phyloP scores from a whole-genome alignment of 1,284 basidiomycete genomes.

The Mycena citricolor region DNA sequence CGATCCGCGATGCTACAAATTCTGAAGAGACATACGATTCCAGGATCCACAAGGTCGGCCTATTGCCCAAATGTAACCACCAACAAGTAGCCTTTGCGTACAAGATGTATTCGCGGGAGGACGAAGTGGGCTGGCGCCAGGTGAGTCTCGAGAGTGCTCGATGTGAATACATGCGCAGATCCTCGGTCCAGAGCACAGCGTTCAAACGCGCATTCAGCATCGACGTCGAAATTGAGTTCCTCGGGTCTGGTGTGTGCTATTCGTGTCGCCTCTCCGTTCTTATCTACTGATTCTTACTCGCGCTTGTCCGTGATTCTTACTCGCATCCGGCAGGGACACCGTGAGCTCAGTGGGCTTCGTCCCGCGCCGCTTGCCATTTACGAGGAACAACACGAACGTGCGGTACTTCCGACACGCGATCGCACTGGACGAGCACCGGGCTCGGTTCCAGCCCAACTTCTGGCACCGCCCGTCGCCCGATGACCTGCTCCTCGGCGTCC shows the following conservation, averaged over 20 bases:
- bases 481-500: conserved; percentile 39
- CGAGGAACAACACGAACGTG: conserved; percentile 40
- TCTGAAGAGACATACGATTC: conserved; percentile 30
- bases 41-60: conserved; percentile 39
- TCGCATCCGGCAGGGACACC: conserved; percentile 39
- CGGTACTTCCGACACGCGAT: conserved; percentile 51
- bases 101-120: conserved; percentile 49
- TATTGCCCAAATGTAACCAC: conserved; percentile 48
- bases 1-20: background rate
- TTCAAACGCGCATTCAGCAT: conserved; percentile 54
- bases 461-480: conserved; percentile 37
- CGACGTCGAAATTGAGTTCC: conserved; percentile 44
- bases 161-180: background rate
- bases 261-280: background rate
- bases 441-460: conserved; percentile 44
- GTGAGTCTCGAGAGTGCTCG: conserved; percentile 45
- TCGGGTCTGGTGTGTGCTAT: conserved; percentile 48
- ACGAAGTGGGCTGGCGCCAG: conserved; percentile 39
- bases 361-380: conserved; percentile 48
- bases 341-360: conserved; percentile 48
- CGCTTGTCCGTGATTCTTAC: conserved; percentile 14
- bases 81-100: conserved; percentile 60
- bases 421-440: conserved; percentile 49
- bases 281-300: background rate
- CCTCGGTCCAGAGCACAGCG: conserved; percentile 33